Evolutionary conservation across 2,329 filamentous ascomycete genomes (phyloP), one percentile per base, ranked within the genome.

Genomic region (Paecilomyces variotii): DNA sequence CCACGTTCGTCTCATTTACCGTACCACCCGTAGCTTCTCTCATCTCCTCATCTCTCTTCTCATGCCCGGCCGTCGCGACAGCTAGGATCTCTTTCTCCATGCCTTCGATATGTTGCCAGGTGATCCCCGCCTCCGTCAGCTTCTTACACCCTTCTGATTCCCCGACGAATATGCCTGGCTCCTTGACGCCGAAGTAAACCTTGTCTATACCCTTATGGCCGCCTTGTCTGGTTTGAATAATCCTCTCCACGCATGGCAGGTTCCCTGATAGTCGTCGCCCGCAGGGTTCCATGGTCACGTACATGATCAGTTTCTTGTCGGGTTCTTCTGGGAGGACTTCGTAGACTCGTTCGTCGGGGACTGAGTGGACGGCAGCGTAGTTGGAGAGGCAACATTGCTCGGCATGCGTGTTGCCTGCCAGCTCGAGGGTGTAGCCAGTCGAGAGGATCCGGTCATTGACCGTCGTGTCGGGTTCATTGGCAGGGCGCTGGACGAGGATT

Each of bases 301-400:
- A 97, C 11, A 99, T 81, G 3, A 84, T 80, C 0, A 83, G 75
- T 34, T 80, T 74, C 0, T 83, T 80, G 45, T 64, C 67, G 0
- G 68, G 60, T 27, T 72, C 69, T 1, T 62, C 59, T 19, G 72
- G 72, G 4, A 74, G 62, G 87, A 82, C 72, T 10, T 66, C 62
- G 1, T 63, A 63, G 3, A 76, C 65, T 11, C 65, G 58, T 3
- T 76, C 75, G 3, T 76, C 73, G 4, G 68, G 53, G 10, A 74
- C 65, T 4, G 61, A 62, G 55, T 77, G 70, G 0, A 65, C 65
- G 7, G 70, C 66, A 1, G 74, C 75, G 54, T 74, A 76, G 63
- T 99, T 97, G 54, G 87, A 75, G 58, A 99, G 82, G 69, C 91
- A 96, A 73, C 88, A 93, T 76, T 99, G 91, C 72, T 99, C 94